Base-by-base conservation (phyloP, 805 yeast genomes). In the Candida michaelii region DNA sequence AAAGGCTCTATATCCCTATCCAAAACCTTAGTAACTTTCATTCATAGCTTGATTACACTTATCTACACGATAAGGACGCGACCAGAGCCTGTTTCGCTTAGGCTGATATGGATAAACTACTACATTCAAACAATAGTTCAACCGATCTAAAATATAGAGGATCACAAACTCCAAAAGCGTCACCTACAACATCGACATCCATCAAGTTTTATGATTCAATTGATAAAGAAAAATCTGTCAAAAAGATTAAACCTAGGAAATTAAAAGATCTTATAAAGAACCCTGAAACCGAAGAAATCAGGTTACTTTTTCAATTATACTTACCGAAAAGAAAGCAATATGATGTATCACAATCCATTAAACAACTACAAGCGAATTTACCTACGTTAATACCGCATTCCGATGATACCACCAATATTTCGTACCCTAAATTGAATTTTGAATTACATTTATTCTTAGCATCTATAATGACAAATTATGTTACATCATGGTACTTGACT, bases 391-490 rank as follows among this genome's bases (percentile, higher is more conserved):
- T 65, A 7, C 54, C 58, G 4, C 49, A 44, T 34, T 39, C 50
- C 4, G 40, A 50, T 9, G 45, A 40, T 15, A 38, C 46, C 12
- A 50, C 50, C 3, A 45, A 43, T 15, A 41, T 45, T 5, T 46
- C 46, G 24, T 49, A 46, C 31, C 49, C 50, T 13, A 44, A 49
- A 33, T 30, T 67, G 31, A 67, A 67, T 38, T 56, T 67, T 37
- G 63, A 65, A 40, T 43, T 69, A 12, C 74, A 70, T 46, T 48
- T 69, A 42, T 64, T 70, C 41, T 45, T 69, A n/a, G 58, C 66
- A 27, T 50, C 60, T 2, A 59, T 69, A 9, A 40, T 59, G 40
- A 41, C 49, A 8, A 54, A 51, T 15, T 62, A 46, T 31, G 50
- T 62, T 5, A 38, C 51, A 6, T 47, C 59, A 12, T 62, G 66